Conservation (phyloP, 176 grass and related monocot species). For the Canna indica region DNA sequence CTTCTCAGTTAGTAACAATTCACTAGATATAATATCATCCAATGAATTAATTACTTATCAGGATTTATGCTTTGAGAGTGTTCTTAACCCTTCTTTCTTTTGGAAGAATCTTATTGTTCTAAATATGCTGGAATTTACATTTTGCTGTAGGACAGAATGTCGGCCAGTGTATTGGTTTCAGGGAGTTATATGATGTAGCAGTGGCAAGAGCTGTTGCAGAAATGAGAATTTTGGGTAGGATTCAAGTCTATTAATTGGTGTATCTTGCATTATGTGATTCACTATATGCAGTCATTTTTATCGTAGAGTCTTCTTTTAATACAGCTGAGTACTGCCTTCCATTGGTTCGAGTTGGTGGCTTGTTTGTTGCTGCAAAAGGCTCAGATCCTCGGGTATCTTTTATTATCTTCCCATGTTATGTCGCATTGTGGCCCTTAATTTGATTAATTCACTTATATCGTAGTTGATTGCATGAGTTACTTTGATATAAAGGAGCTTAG, state of each 20-base stretch:
- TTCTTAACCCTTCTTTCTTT: background rate
- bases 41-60: too few species aligned
- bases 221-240: constrained; percentile 69
- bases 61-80: background rate
- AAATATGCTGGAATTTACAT: constrained; percentile 17
- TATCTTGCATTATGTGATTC: background rate
- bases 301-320: constrained; percentile 2
- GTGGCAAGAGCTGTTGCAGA: constrained; percentile 85
- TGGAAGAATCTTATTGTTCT: background rate
- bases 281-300: constrained; percentile 2
- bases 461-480: background rate
- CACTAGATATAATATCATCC: background rate
- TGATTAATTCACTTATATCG: constrained; percentile 18
- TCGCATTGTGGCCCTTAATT: background rate
- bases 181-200: constrained; percentile 73
- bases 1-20: background rate
- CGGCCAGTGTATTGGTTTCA: constrained; percentile 55
- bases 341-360: constrained; percentile 75
- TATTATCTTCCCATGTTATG: background rate
- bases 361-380: constrained; percentile 92
- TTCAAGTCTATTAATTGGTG: background rate
- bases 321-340: constrained; percentile 90
- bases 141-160: constrained; percentile 78
- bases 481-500: too few species aligned
- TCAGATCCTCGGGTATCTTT: constrained; percentile 60